Evolutionary conservation across 495 filamentous ascomycete genomes (phyloP).

Genomic region (Friedmanniomyces endolithicus): DNA sequence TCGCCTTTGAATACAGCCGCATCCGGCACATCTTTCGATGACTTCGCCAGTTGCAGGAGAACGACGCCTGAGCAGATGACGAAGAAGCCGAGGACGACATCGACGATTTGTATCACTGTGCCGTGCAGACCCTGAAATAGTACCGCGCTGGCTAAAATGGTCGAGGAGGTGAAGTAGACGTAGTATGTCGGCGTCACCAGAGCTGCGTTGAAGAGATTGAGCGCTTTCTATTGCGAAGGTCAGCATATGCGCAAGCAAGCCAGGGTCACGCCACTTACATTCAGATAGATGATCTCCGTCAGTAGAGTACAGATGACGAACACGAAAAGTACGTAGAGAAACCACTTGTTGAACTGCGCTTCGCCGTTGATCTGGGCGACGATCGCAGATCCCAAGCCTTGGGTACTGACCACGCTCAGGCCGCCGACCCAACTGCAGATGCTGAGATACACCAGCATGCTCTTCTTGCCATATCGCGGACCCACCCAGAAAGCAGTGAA

Average conservation of each 20-base stretch:
- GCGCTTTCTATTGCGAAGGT: slow-evolving; percentile 68
- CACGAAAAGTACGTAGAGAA: slow-evolving; percentile 79
- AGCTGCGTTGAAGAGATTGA: slow-evolving; percentile 94
- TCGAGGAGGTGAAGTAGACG: slow-evolving; percentile 90
- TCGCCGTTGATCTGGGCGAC: slow-evolving; percentile 70
- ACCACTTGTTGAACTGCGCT: slow-evolving; percentile 93
- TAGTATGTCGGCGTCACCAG: slow-evolving; percentile 98
- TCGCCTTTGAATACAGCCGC: slow-evolving; percentile 86
- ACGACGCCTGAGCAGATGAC: slow-evolving; percentile 93
- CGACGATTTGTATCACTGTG: slow-evolving; percentile 63
- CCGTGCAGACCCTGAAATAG: slow-evolving; percentile 94
- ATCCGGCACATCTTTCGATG: slow-evolving; percentile 92
- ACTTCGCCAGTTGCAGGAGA: slow-evolving; percentile 93
- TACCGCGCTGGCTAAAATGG: slow-evolving; percentile 84
- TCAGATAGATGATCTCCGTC: slow-evolving; percentile 89
- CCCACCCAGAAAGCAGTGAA: slow-evolving; percentile 73
- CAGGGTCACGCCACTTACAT: slow-evolving; percentile 47
- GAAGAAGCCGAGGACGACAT: slow-evolving; percentile 85
- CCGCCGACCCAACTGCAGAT: slow-evolving; percentile 94
- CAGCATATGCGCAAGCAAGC: slow-evolving; percentile 16
- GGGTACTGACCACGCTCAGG: slow-evolving; percentile 86
- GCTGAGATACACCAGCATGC: slow-evolving; percentile 92
- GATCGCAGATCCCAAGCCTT: slow-evolving; percentile 86
- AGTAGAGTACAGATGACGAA: slow-evolving; percentile 80
- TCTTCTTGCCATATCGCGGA: slow-evolving; percentile 86